Conservation (phyloP, 2,329 filamentous ascomycete genomes). For the Zasmidium cellare region DNA sequence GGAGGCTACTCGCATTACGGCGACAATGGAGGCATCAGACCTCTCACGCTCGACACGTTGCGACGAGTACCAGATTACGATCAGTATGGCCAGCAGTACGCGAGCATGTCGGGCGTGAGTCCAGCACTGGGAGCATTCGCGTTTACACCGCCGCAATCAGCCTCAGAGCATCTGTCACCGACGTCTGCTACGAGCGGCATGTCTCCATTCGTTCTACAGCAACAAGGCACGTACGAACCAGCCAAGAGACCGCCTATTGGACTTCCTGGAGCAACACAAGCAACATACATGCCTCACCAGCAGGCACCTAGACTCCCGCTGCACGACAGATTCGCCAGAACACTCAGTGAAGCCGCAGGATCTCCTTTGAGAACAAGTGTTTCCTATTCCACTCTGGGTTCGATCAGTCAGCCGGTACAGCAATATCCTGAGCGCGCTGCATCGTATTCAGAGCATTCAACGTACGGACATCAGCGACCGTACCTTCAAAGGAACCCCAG, state of each 20-base stretch:
- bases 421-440: conserved; percentile 20
- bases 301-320: conserved; percentile 45
- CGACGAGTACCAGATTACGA: conserved; percentile 64
- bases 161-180: conserved; percentile 49
- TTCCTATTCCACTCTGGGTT: conserved; percentile 39
- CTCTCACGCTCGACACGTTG: conserved; percentile 67
- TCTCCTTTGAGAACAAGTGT: conserved; percentile 49
- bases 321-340: conserved; percentile 44
- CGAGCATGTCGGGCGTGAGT: conserved; percentile 60
- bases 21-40: conserved; percentile 64
- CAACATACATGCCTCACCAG: conserved; percentile 28
- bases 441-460: conserved; percentile 29
- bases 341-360: conserved; percentile 43
- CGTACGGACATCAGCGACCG: conserved; percentile 21
- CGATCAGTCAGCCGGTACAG: conserved; percentile 19
- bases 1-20: conserved; percentile 41
- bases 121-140: conserved; percentile 67
- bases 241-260: conserved; percentile 24
- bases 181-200: conserved; percentile 42
- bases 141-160: conserved; percentile 58
- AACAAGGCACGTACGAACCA: conserved; percentile 22
- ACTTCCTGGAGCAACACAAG: conserved; percentile 14
- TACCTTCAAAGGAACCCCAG: conserved; percentile 22
- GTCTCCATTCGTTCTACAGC: conserved; percentile 33
- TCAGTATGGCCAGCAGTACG: conserved; percentile 64